Percentiles rank a stretch among this genome's conserved stretches.
Conservation (phyloP, 352 stramenopile genomes). For the Globisporangium yorkense region DNA sequence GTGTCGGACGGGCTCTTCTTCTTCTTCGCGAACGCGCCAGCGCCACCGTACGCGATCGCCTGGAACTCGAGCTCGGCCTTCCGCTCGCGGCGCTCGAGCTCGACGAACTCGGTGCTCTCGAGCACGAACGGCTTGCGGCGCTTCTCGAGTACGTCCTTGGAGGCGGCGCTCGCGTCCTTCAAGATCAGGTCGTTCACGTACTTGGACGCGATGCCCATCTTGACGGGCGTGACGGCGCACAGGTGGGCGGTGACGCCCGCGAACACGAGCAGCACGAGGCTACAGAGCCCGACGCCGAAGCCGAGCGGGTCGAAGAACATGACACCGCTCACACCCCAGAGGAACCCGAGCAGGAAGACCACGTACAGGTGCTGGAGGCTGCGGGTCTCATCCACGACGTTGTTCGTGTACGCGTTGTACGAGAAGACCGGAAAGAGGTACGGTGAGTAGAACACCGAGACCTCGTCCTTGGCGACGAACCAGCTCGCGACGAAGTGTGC, state of each 20-base stretch:
- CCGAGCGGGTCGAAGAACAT: constrained; percentile 89
- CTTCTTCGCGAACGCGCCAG: constrained; percentile 39
- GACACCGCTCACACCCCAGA: constrained; percentile 83
- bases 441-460: constrained; percentile 76
- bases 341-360: constrained; percentile 62
- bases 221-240: constrained; percentile 78
- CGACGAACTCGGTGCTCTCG: constrained; percentile 73
- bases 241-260: constrained; percentile 70
- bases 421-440: constrained; percentile 90
- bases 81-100: constrained; percentile 60
- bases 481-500: constrained; percentile 56
- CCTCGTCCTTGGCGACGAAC: constrained; percentile 56
- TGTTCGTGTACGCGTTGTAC: constrained; percentile 89
- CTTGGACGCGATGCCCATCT: constrained; percentile 84
- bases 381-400: constrained; percentile 83
- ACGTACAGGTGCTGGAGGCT: constrained; percentile 67
- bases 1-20: constrained; percentile 27
- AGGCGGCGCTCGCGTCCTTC: constrained; percentile 71
- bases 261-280: constrained; percentile 73
- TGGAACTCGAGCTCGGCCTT: constrained; percentile 83
- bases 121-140: constrained; percentile 66
- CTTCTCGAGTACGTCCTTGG: constrained; percentile 59
- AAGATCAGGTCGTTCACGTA: constrained; percentile 89
- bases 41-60: constrained; percentile 68
- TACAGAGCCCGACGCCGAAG: constrained; percentile 86